These are phyloP conservation scores for Hypoxylon sp. DNA, from an alignment of 2,329 filamentous ascomycete species.

Conservation along the genomic window DNA sequence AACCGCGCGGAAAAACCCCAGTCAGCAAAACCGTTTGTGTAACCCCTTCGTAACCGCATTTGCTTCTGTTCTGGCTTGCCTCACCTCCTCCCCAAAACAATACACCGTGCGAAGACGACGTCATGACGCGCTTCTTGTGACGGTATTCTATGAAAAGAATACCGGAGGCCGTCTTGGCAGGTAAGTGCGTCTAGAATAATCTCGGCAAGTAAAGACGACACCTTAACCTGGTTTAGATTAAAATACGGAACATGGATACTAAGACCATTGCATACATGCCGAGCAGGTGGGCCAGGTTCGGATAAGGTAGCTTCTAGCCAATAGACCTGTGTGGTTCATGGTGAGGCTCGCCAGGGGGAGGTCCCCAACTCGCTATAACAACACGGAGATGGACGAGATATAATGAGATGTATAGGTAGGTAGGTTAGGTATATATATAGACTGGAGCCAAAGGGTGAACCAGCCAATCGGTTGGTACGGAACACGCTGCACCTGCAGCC, in stretches of 20 bases:
- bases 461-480: slow-evolving; percentile 13
- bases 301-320: neutral
- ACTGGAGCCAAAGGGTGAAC: slow-evolving; percentile 4
- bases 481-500: neutral
- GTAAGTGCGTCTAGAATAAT: neutral
- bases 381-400: slow-evolving; percentile 4
- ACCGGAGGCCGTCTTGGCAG: neutral
- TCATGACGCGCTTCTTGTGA: slow-evolving; percentile 5
- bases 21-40: slow-evolving; percentile 1
- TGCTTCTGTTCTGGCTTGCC: neutral
- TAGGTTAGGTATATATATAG: slow-evolving; percentile 21
- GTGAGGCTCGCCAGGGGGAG: neutral
- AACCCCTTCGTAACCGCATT: slow-evolving; percentile 1
- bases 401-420: too few species aligned
- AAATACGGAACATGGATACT: neutral
- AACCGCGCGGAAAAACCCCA: slow-evolving; percentile 14
- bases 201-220: neutral
- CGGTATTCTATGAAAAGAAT: slow-evolving; percentile 18
- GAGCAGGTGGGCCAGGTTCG: neutral
- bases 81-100: slow-evolving; percentile 11
- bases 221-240: neutral
- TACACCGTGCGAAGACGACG: neutral
- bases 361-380: neutral
- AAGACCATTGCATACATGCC: neutral
- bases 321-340: neutral